Percentiles rank a stretch among this genome's conserved stretches.
Conservation (phyloP, 345 rosid species). For the Ceriops decandra region DNA sequence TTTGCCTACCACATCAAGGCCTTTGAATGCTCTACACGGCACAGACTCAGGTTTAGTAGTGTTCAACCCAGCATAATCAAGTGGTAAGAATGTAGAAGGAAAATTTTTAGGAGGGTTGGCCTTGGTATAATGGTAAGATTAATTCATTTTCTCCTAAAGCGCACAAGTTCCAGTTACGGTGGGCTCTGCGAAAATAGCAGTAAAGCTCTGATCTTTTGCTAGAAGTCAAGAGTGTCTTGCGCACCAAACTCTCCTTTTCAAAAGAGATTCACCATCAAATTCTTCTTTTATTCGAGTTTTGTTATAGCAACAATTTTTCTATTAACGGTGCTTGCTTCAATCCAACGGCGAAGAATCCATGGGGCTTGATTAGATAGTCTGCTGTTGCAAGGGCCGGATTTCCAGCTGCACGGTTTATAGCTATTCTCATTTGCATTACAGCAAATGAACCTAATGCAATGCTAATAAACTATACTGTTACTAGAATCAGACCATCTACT, state of each 20-base stretch:
- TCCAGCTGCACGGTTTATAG: conserved; percentile 35
- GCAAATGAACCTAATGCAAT: conserved; percentile 34
- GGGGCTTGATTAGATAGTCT: conserved; percentile 31
- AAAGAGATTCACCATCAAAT: too few relatives aligned
- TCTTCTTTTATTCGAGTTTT: too few relatives aligned
- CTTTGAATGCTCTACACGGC: not conserved
- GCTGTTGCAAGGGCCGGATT: conserved; percentile 26
- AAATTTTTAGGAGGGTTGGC: not conserved
- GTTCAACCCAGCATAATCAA: not conserved
- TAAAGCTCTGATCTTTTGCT: too few relatives aligned
- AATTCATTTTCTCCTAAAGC: too few relatives aligned
- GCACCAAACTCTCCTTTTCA: too few relatives aligned
- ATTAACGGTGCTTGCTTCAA: conserved; percentile 35
- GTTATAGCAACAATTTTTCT: conserved; percentile 6
- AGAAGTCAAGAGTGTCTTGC: too few relatives aligned
- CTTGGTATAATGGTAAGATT: too few relatives aligned
- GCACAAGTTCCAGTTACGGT: too few relatives aligned
- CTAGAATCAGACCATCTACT: too few relatives aligned
- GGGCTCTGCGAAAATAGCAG: too few relatives aligned
- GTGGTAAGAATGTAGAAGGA: not conserved
- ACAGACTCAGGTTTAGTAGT: not conserved
- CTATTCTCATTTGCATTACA: conserved; percentile 26
- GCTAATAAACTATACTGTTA: too few relatives aligned
- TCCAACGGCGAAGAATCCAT: conserved; percentile 33
- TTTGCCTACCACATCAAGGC: not conserved